Evolutionary conservation across 1,284 basidiomycete genomes (phyloP), one percentile per base, ranked within the genome.

Genomic region (Ustilago trichophora): DNA sequence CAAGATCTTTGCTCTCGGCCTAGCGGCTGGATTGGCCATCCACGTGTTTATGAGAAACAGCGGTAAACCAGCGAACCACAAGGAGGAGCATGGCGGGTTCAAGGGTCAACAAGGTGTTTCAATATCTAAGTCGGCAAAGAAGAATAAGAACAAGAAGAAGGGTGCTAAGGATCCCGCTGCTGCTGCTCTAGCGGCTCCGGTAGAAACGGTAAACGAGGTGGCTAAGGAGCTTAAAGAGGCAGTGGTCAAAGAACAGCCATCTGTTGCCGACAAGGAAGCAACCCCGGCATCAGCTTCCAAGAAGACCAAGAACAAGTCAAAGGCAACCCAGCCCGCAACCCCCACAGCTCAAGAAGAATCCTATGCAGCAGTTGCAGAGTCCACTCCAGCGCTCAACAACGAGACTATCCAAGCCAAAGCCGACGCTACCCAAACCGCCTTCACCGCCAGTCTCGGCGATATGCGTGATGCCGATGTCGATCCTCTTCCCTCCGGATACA

Each of bases 401-500:
- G 47, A 55, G 21, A 51, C 57, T 9, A 42, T 71, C 18, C 56
- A 57, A 9, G 43, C 47, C 13, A 53, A 38, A 16, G 31, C 48
- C 6, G 41, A 64, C 36, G 62, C 57, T 3, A 46, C 34, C 8
- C 55, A 60, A 16, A 45, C 47, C 1, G 56, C 56, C 1, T 54
- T 70, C 26, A 49, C 48, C 29, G 22, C 42, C 2, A 43, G 44
- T 7, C 18, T 70, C 3, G 67, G 53, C 27, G 67, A 71, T 24
- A 71, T 71, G 67, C 53, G 67, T 26, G 67, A 71, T 48, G 41
- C 51, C 4, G 58, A 71, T 12, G 51, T 67, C 44, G 63, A 67
- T 35, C 54, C 54, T 19, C 26, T 53, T 6, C 55, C 56, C 13
- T 32, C 60, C 8, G 51, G 24, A 2, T 67, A 71, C 55, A 49